These are phyloP conservation scores for Didymella pinodella DNA, from an alignment of 2,329 filamentous ascomycete genomes.

Conservation along the genomic window DNA sequence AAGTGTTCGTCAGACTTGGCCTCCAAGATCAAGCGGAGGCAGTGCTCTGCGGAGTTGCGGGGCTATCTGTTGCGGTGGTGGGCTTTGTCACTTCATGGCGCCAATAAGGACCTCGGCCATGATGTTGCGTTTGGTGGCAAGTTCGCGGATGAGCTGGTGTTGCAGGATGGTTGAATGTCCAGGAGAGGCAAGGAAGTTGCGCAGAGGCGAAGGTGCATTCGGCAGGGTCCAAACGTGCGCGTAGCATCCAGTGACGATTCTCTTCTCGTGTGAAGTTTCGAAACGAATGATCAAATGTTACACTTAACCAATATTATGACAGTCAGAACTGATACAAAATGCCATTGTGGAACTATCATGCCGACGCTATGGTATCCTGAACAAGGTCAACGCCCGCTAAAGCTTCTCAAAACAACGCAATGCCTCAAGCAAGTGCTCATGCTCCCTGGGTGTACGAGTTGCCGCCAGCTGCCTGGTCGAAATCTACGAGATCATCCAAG, in stretches of 20 bases:
- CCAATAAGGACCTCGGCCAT: background rate
- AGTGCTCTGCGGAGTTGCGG: no score
- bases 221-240: background rate
- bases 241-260: no score
- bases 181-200: background rate
- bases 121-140: background rate
- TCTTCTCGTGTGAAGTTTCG: background rate
- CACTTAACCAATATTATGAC: no score
- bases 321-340: background rate
- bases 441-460: conserved; percentile 37
- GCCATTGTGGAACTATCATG: background rate
- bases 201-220: background rate
- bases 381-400: conserved; percentile 17
- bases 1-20: no score
- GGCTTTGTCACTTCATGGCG: background rate
- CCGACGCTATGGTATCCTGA: conserved; percentile 17
- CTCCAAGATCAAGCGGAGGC: no score
- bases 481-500: conserved; percentile 59
- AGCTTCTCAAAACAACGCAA: background rate
- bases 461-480: conserved; percentile 59
- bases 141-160: background rate
- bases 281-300: background rate
- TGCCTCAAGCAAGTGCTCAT: background rate
- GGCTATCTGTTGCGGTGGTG: background rate
- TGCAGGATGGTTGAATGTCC: background rate